phyloP scores from a whole-genome alignment of 768 basidiomycete genomes.

The Mycena olivaceomarginata region DNA sequence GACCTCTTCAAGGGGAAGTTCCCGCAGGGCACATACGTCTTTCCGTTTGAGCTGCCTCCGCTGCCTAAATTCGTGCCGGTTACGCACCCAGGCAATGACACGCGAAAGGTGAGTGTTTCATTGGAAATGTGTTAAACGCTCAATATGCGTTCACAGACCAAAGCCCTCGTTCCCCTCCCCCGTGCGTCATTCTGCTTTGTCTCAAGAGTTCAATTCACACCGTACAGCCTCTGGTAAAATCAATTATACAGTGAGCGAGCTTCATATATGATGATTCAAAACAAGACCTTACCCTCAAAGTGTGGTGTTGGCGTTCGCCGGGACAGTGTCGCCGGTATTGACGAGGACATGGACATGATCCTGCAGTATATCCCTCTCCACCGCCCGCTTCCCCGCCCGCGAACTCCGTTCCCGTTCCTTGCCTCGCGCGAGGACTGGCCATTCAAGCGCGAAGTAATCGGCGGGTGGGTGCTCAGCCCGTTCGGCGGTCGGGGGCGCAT shows the following conservation, averaged over 20 bases:
- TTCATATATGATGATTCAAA: background rate
- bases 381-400: constrained; percentile 26
- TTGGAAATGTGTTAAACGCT: background rate
- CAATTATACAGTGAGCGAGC: constrained; percentile 25
- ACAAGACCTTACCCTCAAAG: background rate
- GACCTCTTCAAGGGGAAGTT: constrained; percentile 42
- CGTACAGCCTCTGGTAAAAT: constrained; percentile 41
- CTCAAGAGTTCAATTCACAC: background rate
- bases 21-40: constrained; percentile 39
- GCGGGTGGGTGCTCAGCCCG: constrained; percentile 45
- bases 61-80: constrained; percentile 45
- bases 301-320: constrained; percentile 43
- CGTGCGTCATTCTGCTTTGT: constrained; percentile 35
- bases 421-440: constrained; percentile 46
- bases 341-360: constrained; percentile 46
- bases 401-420: constrained; percentile 44
- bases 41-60: constrained; percentile 43
- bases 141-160: constrained; percentile 10
- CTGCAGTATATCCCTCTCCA: constrained; percentile 41
- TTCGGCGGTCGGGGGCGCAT: constrained; percentile 43
- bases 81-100: constrained; percentile 43
- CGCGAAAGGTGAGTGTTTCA: constrained; percentile 32
- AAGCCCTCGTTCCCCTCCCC: constrained; percentile 40
- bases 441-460: constrained; percentile 41
- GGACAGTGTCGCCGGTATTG: constrained; percentile 39